These are phyloP conservation scores for Fusarium temperatum DNA, from an alignment of 2,329 filamentous ascomycete species.

Conservation along the genomic window DNA sequence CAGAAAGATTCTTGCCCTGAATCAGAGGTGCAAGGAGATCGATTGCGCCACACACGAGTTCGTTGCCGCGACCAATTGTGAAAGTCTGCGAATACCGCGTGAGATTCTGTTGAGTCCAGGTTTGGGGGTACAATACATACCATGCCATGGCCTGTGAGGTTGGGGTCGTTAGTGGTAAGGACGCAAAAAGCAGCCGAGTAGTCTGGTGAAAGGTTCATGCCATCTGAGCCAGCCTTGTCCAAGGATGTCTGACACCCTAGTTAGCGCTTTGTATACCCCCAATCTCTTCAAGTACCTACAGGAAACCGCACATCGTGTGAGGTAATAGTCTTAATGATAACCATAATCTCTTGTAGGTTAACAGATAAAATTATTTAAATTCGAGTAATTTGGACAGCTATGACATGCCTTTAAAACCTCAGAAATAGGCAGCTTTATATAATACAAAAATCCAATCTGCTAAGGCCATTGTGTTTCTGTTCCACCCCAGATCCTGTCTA, in stretches of 20 bases:
- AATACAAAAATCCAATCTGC: too few relatives aligned
- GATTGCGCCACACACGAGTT: constrained; percentile 89
- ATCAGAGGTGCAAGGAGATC: constrained; percentile 80
- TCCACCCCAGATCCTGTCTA: fast-evolving
- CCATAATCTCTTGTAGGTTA: not conserved
- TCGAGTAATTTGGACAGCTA: fast-evolving
- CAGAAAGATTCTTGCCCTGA: constrained; percentile 76
- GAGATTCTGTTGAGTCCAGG: not conserved
- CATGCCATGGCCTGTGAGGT: constrained; percentile 80
- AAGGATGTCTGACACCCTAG: constrained; percentile 69
- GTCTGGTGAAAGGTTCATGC: constrained; percentile 93
- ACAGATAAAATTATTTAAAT: fast-evolving
- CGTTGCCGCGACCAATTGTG: constrained; percentile 88
- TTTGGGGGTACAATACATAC: constrained; percentile 48
- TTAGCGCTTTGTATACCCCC: fast-evolving
- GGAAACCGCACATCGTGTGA: not conserved
- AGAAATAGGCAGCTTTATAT: too few relatives aligned
- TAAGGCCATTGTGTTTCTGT: not conserved
- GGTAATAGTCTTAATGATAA: not conserved
- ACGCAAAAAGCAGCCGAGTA: constrained; percentile 94
- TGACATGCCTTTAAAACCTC: too few relatives aligned
- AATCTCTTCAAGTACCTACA: not conserved
- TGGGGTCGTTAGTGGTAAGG: constrained; percentile 75
- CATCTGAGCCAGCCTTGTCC: constrained; percentile 92
- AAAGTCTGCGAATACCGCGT: constrained; percentile 62